Conservation (phyloP, 2,329 filamentous ascomycete genomes). For the Cladorrhinum sp. region DNA sequence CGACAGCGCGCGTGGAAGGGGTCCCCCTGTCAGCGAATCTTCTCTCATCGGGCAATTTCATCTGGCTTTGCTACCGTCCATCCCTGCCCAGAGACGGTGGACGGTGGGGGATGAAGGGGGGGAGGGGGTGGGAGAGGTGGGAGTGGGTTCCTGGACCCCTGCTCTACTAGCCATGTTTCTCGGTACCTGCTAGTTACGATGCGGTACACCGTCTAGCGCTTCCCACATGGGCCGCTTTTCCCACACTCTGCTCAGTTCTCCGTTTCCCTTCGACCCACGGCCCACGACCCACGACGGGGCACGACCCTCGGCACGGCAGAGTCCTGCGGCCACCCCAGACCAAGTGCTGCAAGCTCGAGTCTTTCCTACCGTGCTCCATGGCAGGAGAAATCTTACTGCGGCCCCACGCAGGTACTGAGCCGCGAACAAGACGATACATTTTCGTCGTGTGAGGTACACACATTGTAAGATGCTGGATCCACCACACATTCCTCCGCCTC, state of each 20-base stretch:
- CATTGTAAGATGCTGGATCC: neutral
- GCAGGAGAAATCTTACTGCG: neutral
- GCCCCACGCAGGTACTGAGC: slow-evolving; percentile 6
- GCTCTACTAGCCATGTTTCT: neutral
- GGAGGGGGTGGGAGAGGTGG: too few relatives aligned
- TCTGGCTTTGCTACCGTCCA: slow-evolving; percentile 32
- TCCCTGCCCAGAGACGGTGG: neutral
- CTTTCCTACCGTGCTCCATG: neutral
- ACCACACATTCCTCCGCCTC: neutral
- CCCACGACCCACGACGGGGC: neutral
- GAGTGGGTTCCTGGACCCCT: neutral
- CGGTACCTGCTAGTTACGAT: neutral
- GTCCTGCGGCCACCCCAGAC: neutral
- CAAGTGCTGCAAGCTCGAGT: neutral
- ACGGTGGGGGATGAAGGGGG: neutral
- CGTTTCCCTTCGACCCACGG: neutral
- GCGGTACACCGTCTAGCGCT: neutral
- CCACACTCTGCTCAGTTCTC: slow-evolving; percentile 23
- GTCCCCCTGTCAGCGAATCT: slow-evolving; percentile 31
- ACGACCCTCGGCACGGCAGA: slow-evolving; percentile 2
- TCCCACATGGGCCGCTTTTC: slow-evolving; percentile 13
- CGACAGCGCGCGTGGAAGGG: slow-evolving; percentile 24
- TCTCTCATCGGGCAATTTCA: slow-evolving; percentile 44
- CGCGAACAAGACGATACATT: neutral
- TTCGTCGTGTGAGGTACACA: neutral